These are phyloP conservation scores for Tuber microsphaerosporum DNA, from an alignment of 495 filamentous ascomycete genomes.

Conservation along the genomic window DNA sequence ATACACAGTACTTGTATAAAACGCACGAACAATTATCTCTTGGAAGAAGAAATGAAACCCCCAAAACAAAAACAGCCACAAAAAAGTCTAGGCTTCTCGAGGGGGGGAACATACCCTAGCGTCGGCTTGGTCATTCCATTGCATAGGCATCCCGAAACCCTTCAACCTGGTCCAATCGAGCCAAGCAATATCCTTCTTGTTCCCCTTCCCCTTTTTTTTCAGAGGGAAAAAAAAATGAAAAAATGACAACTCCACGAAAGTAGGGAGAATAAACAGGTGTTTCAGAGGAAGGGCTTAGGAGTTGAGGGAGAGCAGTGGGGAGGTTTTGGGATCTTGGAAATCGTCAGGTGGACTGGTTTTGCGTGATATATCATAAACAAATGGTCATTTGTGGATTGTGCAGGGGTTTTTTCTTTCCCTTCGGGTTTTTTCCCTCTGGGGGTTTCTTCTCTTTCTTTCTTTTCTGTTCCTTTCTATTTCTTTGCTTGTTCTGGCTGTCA, in stretches of 20 bases:
- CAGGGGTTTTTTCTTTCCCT: not conserved
- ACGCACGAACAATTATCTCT: not conserved
- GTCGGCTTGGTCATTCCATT: conserved; percentile 41
- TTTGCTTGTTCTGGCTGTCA: not conserved
- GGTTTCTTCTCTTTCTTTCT: not conserved
- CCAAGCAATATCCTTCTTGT: not conserved
- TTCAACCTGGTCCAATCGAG: not conserved
- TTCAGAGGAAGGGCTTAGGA: no score
- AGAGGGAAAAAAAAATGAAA: not conserved
- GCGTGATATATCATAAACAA: not conserved
- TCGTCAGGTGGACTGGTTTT: not conserved
- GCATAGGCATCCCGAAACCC: conserved; percentile 36
- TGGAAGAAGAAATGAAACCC: not conserved
- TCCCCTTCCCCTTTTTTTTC: not conserved
- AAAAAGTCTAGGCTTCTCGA: not conserved
- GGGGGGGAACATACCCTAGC: conserved; percentile 25
- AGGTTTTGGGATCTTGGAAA: not conserved
- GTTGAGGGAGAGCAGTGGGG: not conserved
- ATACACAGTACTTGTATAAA: not conserved
- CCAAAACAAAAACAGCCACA: not conserved
- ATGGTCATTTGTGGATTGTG: not conserved
- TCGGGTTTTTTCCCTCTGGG: not conserved
- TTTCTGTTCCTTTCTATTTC: not conserved
- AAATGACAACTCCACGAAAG: not conserved
- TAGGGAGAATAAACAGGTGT: not conserved